Evolutionary conservation across 2,329 filamentous ascomycete species (phyloP), one percentile per base, ranked within the genome.

Genomic region (Sphaerulina populicola): DNA sequence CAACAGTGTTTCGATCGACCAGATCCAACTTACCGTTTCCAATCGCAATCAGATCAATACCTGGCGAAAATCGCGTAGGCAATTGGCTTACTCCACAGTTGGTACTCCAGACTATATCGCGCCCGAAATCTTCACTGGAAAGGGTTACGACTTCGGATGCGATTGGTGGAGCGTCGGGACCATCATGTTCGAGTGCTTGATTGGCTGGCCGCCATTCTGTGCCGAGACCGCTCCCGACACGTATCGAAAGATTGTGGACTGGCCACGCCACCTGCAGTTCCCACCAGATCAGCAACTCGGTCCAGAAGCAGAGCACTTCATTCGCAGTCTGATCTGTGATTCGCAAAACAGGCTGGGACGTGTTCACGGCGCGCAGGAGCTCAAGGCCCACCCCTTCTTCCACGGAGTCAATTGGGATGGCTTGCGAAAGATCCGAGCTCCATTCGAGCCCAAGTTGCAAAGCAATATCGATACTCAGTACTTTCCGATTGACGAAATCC

Each of bases 151-250:
- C 52, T 95, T 91, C 65, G 85, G 94, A 67, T 98, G 93, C 69
- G 93, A 98, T 75, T 98, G 93, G 93, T 98, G 93, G 93, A 94
- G 88, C 18, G 79, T 98, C 44, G 93, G 93, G 47, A 96, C 93
- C 40, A 98, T 98, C 72, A 97, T 98, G 93, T 98, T 97, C 64
- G 93, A 98, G 72, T 98, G 93, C 70, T 77, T 98, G 60, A 89
- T 98, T 55, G 93, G 93, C 63, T 98, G 93, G 93, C 93, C 93
- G 49, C 93, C 93, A 29, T 98, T 98, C 79, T 98, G 93, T 69
- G 91, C 93, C 15, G 93, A 98, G 69, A 91, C 97, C 68, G 87
- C 89, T 54, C 91, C 94, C 66, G 93, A 97, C 69, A 97, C 93
- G 1, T 98, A 98, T 73, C 85, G 91, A 60, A 98, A 98, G 79